phyloP scores from a whole-genome alignment of 495 filamentous ascomycete species.

The Tetracladium setigerum region DNA sequence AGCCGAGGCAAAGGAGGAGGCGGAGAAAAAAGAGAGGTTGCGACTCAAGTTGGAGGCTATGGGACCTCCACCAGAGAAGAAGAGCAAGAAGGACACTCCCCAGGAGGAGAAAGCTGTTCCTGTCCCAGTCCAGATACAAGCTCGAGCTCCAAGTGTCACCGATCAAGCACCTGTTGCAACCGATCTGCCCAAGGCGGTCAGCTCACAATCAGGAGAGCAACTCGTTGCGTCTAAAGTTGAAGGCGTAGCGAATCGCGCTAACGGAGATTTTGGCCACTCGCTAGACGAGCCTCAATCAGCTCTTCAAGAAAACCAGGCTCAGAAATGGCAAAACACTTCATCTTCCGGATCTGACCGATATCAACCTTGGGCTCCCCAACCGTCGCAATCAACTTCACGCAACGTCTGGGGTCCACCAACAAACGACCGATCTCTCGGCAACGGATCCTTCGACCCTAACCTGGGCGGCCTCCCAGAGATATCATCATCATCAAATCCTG shows the following conservation, averaged over 20 bases:
- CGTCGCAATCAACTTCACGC: conserved; percentile 33
- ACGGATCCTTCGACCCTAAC: conserved; percentile 68
- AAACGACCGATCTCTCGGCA: conserved; percentile 63
- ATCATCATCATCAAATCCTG: conserved; percentile 34
- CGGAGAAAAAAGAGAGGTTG: conserved; percentile 73
- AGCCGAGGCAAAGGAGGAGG: conserved; percentile 74
- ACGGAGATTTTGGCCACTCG: conserved; percentile 7
- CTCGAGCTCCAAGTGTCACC: conserved; percentile 1
- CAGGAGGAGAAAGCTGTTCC: conserved; percentile 32
- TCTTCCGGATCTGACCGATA: conserved; percentile 9
- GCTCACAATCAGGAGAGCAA: conserved; percentile 24
- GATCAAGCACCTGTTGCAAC: conserved; percentile 12
- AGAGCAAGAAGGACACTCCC: conserved; percentile 38
- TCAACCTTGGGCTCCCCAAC: conserved; percentile 18
- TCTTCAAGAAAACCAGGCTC: conserved; percentile 10
- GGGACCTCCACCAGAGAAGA: conserved; percentile 60
- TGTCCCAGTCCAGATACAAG: conserved; percentile 30
- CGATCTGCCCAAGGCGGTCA: conserved; percentile 45
- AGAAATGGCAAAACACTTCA: conserved; percentile 18
- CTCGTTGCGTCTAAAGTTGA: neutral
- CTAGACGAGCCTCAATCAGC: neutral
- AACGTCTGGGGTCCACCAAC: conserved; percentile 73
- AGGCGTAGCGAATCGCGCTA: neutral
- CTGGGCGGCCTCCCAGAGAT: conserved; percentile 40
- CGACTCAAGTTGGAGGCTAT: conserved; percentile 73